Evolutionary conservation across 2,329 filamentous ascomycete species (phyloP), one percentile per base, ranked within the genome.

Genomic region (Aspergillus sp.): DNA sequence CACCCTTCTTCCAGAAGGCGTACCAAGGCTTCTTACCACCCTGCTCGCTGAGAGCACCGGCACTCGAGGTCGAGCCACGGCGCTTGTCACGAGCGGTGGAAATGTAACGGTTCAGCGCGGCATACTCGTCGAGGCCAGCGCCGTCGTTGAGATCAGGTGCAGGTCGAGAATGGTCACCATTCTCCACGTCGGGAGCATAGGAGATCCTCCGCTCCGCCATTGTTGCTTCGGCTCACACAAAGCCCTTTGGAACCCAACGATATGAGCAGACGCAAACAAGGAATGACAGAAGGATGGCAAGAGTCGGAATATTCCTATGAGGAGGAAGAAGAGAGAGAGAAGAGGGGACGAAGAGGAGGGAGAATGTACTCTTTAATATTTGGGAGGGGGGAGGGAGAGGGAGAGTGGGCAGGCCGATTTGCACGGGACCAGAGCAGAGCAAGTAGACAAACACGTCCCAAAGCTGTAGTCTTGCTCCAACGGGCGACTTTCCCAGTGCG

Each of bases 91-190:
- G 76, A 67, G 83, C 83, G 60, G 78, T 81, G 52, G 79, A 81
- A 64, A 85, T 84, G 70, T 82, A 85, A 59, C 81, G 77, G 62
- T 83, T 80, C 42, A 85, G 71, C 42, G 80, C 79, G 53, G 77
- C 75, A 68, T 84, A 85, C 66, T 85, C 81, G 64, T 83, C 81
- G 67, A 66, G 59, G 42, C 44, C 49, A 33, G 36, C 48, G 34
- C 52, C 50, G 36, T 62, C 59, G 46, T 59, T 58, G 40, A 59
- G 48, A 19, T 62, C 62, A 49, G 52, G 47, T 29, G 50, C 50
- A 31, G 53, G 55, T 49, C 60, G 61, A 54, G 59, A 58, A 54
- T 59, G 60, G 45, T 68, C 64, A 52, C 65, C 65, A 54, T 68
- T 68, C 54, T 68, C 65, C 46, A 68, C 65, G 52, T 68, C 65